phyloP scores from a whole-genome alignment of 2,329 filamentous ascomycete genomes.

The Aspergillus vadensis region DNA sequence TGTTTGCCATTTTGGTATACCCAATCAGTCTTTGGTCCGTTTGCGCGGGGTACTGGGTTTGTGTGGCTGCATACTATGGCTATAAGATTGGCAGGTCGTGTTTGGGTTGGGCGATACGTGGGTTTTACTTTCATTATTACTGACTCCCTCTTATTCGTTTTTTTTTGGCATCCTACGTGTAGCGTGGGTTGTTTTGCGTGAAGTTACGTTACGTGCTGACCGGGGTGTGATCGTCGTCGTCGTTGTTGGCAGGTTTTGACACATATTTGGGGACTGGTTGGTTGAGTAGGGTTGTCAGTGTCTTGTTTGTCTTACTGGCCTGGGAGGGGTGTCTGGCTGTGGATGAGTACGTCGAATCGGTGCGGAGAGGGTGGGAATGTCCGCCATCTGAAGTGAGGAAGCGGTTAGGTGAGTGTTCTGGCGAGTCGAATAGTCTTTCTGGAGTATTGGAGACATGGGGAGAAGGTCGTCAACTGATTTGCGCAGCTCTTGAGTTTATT shows the following conservation, averaged over 20 bases:
- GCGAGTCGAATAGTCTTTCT: neutral
- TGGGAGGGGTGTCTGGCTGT: neutral
- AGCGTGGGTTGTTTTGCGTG: too few species aligned
- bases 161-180: neutral
- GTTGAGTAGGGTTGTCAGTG: neutral
- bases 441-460: neutral
- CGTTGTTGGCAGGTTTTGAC: neutral
- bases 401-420: neutral
- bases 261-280: neutral
- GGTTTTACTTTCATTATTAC: neutral
- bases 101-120: neutral
- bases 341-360: neutral
- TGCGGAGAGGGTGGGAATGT: neutral
- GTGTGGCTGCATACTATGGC: neutral
- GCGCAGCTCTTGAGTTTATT: neutral
- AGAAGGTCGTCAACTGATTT: neutral
- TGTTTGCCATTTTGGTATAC: neutral
- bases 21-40: neutral
- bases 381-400: neutral
- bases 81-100: neutral
- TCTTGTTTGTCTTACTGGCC: neutral
- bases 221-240: neutral
- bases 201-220: neutral
- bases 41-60: neutral
- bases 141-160: neutral